Evolutionary conservation across 1,284 basidiomycete species (phyloP).

Genomic region (Ustilago vetiveriae): DNA sequence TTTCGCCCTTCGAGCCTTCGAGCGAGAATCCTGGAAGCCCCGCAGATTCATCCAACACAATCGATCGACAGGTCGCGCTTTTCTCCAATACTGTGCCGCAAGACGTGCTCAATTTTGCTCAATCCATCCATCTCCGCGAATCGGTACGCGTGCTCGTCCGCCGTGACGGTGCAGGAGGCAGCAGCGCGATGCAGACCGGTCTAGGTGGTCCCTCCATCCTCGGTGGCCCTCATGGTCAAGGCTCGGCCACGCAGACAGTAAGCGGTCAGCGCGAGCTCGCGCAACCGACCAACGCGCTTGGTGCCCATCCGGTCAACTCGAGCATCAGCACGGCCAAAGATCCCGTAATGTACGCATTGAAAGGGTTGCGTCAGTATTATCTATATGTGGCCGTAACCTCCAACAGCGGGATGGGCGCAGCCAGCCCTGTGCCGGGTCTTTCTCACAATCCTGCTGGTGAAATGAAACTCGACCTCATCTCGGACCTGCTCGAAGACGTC

Average conservation of each 20-base stretch:
- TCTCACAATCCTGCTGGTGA: constrained; percentile 83
- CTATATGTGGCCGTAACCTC: constrained; percentile 66
- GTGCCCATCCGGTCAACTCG: constrained; percentile 49
- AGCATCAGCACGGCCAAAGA: constrained; percentile 45
- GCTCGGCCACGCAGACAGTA: constrained; percentile 15
- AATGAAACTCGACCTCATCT: constrained; percentile 95
- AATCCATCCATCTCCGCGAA: constrained; percentile 86
- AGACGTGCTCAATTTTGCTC: constrained; percentile 88
- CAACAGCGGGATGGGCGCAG: constrained; percentile 79
- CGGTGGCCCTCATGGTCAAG: constrained; percentile 10
- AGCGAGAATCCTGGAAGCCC: constrained; percentile 39
- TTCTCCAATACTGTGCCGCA: constrained; percentile 95
- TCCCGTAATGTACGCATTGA: constrained; percentile 45
- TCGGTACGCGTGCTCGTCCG: constrained; percentile 94
- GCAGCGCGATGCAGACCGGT: constrained; percentile 12
- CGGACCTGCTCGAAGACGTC: constrained; percentile 90
- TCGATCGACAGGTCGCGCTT: constrained; percentile 92
- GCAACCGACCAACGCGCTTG: constrained; percentile 69
- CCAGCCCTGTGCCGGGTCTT: constrained; percentile 83
- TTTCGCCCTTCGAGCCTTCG: constrained; percentile 70
- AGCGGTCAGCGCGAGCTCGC: constrained; percentile 73
- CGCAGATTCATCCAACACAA: constrained; percentile 64
- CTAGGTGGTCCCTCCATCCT: constrained; percentile 4
- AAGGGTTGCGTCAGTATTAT: constrained; percentile 60
- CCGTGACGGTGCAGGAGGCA: constrained; percentile 74